Conservation (phyloP, 768 basidiomycete genomes). For the Wakefieldia striispora region DNA sequence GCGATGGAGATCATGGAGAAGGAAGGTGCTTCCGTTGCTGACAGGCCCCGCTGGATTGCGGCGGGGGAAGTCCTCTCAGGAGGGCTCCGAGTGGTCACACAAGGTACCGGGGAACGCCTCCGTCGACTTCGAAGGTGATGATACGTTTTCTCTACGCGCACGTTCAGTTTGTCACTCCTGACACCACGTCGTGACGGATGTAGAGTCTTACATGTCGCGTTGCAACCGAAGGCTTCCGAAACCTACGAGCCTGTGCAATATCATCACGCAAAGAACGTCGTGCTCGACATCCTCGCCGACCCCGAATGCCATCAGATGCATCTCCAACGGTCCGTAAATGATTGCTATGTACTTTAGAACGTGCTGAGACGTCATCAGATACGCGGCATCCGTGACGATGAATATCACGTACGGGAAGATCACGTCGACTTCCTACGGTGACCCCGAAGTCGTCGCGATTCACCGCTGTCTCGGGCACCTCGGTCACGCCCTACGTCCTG, state of each 20-base stretch:
- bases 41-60: conserved; percentile 36
- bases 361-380: no score
- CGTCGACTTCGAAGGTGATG: conserved; percentile 28
- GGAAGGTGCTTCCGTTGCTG: conserved; percentile 33
- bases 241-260: conserved; percentile 35
- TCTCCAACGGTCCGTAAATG: conserved; percentile 25
- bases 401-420: conserved; percentile 40
- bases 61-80: conserved; percentile 35
- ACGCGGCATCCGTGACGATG: conserved; percentile 35
- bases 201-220: conserved; percentile 33
- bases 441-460: conserved; percentile 34
- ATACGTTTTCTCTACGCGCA: no score
- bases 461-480: conserved; percentile 27
- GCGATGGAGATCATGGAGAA: conserved; percentile 42
- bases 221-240: conserved; percentile 33
- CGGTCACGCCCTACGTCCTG: conserved; percentile 21
- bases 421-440: conserved; percentile 36
- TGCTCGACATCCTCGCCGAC: conserved; percentile 36
- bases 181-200: neutral
- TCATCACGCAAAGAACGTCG: conserved; percentile 30
- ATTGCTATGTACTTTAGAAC: no score
- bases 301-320: conserved; percentile 35
- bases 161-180: neutral
- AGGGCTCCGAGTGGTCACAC: conserved; percentile 31
- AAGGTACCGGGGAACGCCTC: conserved; percentile 29